A percentile compares a stretch with the other conserved stretches of the same genome.
Evolutionary conservation across 1,139 yeast genomes (phyloP).

Genomic region (Candida smagusa): DNA sequence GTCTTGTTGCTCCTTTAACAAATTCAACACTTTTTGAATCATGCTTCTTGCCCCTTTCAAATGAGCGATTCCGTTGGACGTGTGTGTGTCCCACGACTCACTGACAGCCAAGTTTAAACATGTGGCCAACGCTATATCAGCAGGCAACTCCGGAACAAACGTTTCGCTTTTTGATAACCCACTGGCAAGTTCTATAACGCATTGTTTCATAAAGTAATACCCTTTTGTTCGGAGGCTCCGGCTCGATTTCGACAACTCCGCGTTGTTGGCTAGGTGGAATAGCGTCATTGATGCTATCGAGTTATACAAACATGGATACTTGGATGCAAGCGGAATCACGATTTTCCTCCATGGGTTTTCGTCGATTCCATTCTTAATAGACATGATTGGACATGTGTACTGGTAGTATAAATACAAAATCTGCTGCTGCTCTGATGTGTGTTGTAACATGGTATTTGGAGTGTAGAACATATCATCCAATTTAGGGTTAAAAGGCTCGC

Average conservation of each 20-base stretch:
- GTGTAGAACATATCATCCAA: too few relatives aligned
- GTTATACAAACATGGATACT: slow-evolving; percentile 55
- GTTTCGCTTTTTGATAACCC: slow-evolving; percentile 40
- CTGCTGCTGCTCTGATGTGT: slow-evolving; percentile 33
- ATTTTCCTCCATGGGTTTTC: slow-evolving; percentile 70
- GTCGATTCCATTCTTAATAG: slow-evolving; percentile 58
- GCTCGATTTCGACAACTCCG: slow-evolving; percentile 34
- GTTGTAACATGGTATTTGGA: too few relatives aligned
- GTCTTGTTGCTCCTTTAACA: slow-evolving; percentile 27
- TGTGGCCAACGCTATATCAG: slow-evolving; percentile 65
- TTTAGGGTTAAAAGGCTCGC: slow-evolving; percentile 1
- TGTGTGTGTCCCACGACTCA: slow-evolving; percentile 69
- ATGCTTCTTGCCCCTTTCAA: slow-evolving; percentile 63
- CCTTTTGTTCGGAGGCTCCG: slow-evolving; percentile 46
- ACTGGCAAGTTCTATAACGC: slow-evolving; percentile 56
- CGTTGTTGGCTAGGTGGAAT: slow-evolving; percentile 54
- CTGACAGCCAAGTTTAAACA: slow-evolving; percentile 61
- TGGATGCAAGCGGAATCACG: slow-evolving; percentile 52
- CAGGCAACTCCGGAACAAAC: slow-evolving; percentile 37
- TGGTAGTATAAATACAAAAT: slow-evolving; percentile 33
- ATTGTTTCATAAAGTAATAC: slow-evolving; percentile 54
- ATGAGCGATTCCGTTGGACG: slow-evolving; percentile 65
- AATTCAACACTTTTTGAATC: slow-evolving; percentile 45
- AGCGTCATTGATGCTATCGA: slow-evolving; percentile 65
- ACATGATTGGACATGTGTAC: slow-evolving; percentile 60